Base-by-base conservation (phyloP, 495 filamentous ascomycete species). In the Amphirosellinia nigrospora region DNA sequence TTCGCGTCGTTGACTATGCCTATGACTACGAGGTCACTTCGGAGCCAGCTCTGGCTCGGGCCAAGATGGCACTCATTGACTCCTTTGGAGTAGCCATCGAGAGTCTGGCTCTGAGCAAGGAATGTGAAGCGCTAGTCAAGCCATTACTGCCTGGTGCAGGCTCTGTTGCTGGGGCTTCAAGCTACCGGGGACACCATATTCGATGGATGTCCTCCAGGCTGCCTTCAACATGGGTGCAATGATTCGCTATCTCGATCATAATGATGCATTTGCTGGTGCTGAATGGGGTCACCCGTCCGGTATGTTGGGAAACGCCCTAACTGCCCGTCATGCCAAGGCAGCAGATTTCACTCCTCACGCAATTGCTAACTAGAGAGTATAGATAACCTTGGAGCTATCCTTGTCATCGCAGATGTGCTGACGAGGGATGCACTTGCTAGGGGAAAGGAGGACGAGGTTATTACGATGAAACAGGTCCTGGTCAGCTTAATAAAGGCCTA, bases 251-350 rank as follows among this genome's bases (percentile, higher is more conserved):
- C 68, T 84, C 26, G 83, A 85, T 60, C 82, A 83, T 48, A 85
- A 85, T 59, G 83, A 85, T 77, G 81, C 79, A 23, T 69, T 80
- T 5, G 70, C 70, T 9, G 83, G 82, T 4, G 77, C 72, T 30
- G 83, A 85, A 69, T 84, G 82, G 81, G 81, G 83, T 15, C 83
- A 85, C 76, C 83, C 82, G 34, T 82, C 80, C 79, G 83, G 85
- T 70, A 86, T 82, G 58, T 72, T 85, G 21, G 80, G 73, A 9
- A 63, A 10, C 38, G n/a, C 34, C 23, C 1, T 10, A 59, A 59
- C 21, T 61, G 2, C 23, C 28, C 7, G 6, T 11, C 26, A 39
- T 39, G 21, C 10, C 26, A 1, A 38, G 19, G 0, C n/a, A 36
- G 21, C 26, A 5, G 9, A 32, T 46, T 48, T n/a, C 16, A 48